Percentiles rank a stretch among this genome's conserved stretches.
Evolutionary conservation across 2,329 filamentous ascomycete species (phyloP).

Genomic region (Claviceps capensis): DNA sequence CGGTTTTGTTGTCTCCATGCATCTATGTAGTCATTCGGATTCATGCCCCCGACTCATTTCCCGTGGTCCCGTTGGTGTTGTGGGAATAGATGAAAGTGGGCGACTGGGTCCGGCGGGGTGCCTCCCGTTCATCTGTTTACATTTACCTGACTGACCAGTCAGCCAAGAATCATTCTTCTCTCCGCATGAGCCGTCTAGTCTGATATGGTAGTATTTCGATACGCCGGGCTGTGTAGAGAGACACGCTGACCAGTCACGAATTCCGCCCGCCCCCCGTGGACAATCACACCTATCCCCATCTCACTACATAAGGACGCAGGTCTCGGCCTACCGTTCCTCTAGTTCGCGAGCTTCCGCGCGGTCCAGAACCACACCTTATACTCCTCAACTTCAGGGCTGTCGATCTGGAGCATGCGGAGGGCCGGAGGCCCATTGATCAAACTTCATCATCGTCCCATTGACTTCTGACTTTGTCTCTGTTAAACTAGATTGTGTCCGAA

Average conservation of each 20-base stretch:
- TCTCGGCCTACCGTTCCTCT: constrained; percentile 52
- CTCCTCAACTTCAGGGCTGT: constrained; percentile 40
- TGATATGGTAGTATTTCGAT: too few species aligned
- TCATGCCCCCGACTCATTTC: too few species aligned
- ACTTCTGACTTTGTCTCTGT: constrained; percentile 75
- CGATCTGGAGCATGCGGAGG: constrained; percentile 25
- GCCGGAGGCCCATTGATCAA: constrained; percentile 36
- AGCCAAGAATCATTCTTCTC: too few species aligned
- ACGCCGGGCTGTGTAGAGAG: too few species aligned
- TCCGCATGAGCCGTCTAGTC: too few species aligned
- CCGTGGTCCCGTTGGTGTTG: too few species aligned
- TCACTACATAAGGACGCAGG: constrained; percentile 48
- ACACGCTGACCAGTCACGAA: neutral
- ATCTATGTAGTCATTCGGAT: too few species aligned
- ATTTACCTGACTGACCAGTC: too few species aligned
- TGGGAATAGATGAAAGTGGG: too few species aligned
- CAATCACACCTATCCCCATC: constrained; percentile 58
- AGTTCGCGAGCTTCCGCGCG: constrained; percentile 49
- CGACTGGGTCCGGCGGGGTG: too few species aligned
- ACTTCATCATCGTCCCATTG: constrained; percentile 62
- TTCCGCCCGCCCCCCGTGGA: constrained; percentile 34
- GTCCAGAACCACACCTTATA: constrained; percentile 48
- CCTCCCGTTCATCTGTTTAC: too few species aligned
- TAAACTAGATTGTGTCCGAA: constrained; percentile 15
- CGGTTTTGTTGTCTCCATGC: too few species aligned